phyloP scores from a whole-genome alignment of 176 grass and related monocot species.

The Panicum miliaceum region DNA sequence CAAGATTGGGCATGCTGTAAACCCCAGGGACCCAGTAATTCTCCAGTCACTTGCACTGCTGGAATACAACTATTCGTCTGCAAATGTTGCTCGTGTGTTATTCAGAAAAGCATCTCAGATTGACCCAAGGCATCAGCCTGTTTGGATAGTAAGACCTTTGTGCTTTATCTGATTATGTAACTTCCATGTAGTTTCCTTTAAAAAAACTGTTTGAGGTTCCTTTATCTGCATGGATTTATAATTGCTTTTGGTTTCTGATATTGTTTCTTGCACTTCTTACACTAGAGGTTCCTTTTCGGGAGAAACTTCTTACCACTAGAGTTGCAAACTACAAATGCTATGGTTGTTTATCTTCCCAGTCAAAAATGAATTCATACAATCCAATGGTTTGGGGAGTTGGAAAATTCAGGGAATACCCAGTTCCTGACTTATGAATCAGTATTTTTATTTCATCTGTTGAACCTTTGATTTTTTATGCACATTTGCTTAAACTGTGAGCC shows the following conservation, averaged over 20 bases:
- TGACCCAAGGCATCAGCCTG: conserved; percentile 91
- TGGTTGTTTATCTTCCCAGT: conserved; percentile 18
- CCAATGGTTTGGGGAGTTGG: not conserved
- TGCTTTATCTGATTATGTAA: conserved; percentile 11
- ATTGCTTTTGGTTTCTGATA: not conserved
- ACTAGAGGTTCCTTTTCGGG: not conserved
- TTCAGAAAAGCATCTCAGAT: conserved; percentile 92
- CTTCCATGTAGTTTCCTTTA: not conserved
- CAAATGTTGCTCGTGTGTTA: conserved; percentile 74
- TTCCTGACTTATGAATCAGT: not conserved
- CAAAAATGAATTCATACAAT: not conserved
- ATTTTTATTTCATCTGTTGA: not conserved
- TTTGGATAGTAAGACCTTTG: conserved; percentile 87
- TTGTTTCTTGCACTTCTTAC: conserved; percentile 14
- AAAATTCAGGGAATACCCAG: not conserved
- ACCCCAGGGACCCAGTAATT: conserved; percentile 91
- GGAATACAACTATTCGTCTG: conserved; percentile 80
- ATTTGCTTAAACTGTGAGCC: not conserved
- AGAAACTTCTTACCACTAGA: conserved; percentile 1
- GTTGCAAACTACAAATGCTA: not conserved
- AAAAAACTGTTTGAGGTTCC: not conserved
- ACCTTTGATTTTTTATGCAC: not conserved
- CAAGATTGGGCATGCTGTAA: conserved; percentile 94
- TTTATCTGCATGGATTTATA: not conserved
- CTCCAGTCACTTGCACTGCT: conserved; percentile 92